Evolutionary conservation across 352 stramenopile genomes (phyloP).

Genomic region (Pythium sukuiense): DNA sequence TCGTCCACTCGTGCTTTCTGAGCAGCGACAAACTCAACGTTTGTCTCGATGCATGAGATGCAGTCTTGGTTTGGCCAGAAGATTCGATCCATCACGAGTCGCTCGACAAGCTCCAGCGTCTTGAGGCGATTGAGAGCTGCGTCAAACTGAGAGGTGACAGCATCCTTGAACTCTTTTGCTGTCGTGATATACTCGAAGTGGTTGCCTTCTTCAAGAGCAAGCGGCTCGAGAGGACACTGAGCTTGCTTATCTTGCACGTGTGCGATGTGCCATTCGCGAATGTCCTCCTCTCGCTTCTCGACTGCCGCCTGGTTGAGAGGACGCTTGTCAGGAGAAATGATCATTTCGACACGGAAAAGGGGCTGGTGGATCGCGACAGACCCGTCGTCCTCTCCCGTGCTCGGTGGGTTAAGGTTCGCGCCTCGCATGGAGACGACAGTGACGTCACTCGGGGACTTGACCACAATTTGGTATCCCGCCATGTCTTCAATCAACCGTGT

Average conservation of each 20-base stretch:
- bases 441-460: constrained; percentile 52
- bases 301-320: constrained; percentile 61
- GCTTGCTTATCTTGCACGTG: constrained; percentile 51
- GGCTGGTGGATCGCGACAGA: constrained; percentile 45
- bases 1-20: constrained; percentile 54
- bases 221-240: constrained; percentile 54
- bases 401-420: neutral
- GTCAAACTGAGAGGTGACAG: constrained; percentile 80
- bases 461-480: constrained; percentile 53
- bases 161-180: constrained; percentile 64
- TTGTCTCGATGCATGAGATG: constrained; percentile 81
- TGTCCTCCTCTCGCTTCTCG: constrained; percentile 48
- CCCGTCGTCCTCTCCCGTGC: neutral
- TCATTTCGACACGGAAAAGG: constrained; percentile 71
- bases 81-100: constrained; percentile 93
- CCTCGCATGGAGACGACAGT: constrained; percentile 19
- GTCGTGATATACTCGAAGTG: constrained; percentile 82
- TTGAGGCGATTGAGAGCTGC: constrained; percentile 74
- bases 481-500: constrained; percentile 69
- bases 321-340: constrained; percentile 56
- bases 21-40: constrained; percentile 52
- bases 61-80: constrained; percentile 94
- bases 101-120: constrained; percentile 89
- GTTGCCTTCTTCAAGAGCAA: constrained; percentile 46
- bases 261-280: constrained; percentile 60